Conservation (phyloP, 2,329 filamentous ascomycete species). For the Pseudocercospora macadamiae region DNA sequence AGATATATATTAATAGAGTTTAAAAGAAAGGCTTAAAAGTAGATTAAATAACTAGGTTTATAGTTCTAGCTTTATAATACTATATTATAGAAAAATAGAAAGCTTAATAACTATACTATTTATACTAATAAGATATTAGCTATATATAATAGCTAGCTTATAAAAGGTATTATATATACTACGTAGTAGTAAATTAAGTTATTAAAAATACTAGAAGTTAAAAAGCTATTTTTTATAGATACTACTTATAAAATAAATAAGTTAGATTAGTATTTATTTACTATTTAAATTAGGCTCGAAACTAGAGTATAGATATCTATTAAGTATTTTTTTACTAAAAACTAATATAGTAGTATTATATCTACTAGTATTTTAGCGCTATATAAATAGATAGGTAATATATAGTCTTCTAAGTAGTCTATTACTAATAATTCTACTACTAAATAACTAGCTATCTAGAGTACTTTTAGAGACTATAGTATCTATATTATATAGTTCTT, state of each 20-base stretch:
- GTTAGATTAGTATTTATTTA: not conserved
- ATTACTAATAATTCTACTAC: not conserved
- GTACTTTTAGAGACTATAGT: not conserved
- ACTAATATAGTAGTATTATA: not conserved
- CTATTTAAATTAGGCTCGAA: not conserved
- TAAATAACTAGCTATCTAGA: not conserved
- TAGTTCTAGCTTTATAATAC: not conserved
- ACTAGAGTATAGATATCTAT: not conserved
- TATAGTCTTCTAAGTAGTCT: not conserved
- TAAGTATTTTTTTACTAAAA: not conserved
- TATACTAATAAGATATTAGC: not conserved
- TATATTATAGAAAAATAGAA: not conserved
- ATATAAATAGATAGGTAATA: not conserved
- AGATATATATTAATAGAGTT: not conserved
- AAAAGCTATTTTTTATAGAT: not conserved
- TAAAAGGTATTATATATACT: not conserved
- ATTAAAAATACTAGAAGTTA: not conserved
- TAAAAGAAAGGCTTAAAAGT: not conserved
- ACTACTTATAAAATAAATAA: not conserved
- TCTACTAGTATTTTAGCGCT: not conserved
- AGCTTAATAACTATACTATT: not conserved
- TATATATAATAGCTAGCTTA: not conserved
- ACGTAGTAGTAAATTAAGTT: not conserved
- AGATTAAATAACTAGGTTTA: not conserved
- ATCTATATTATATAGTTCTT: not conserved